phyloP scores from a whole-genome alignment of 768 basidiomycete species.

The Serendipita indica region DNA sequence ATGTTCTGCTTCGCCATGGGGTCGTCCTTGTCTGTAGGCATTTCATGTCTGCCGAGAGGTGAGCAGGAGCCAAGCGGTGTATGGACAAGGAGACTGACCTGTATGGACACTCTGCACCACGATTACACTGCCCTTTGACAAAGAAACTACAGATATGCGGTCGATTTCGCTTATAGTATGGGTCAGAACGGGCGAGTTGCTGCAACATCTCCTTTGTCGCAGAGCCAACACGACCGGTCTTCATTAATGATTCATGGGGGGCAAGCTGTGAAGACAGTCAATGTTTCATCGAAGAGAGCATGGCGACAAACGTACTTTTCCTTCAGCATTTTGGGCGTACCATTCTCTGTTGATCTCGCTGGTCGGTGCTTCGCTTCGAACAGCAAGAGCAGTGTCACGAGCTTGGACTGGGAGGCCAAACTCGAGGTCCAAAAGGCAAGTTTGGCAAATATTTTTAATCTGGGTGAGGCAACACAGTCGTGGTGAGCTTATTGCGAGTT shows the following conservation, averaged over 20 bases:
- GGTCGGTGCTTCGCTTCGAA: slow-evolving; percentile 77
- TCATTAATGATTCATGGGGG: slow-evolving; percentile 49
- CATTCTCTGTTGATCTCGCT: slow-evolving; percentile 97
- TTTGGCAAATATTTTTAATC: slow-evolving; percentile 93
- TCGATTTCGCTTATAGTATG: slow-evolving; percentile 92
- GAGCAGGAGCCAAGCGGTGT: neutral
- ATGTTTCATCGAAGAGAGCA: neutral
- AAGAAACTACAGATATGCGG: slow-evolving; percentile 94
- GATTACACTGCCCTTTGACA: slow-evolving; percentile 84
- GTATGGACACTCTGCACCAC: slow-evolving; percentile 88
- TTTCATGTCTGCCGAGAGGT: slow-evolving; percentile 55
- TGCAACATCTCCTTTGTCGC: slow-evolving; percentile 97
- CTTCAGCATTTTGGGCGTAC: slow-evolving; percentile 83
- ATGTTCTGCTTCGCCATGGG: slow-evolving; percentile 79
- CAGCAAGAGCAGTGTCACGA: slow-evolving; percentile 81
- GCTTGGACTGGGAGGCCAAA: slow-evolving; percentile 95
- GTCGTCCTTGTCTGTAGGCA: slow-evolving; percentile 61
- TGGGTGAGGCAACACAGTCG: neutral
- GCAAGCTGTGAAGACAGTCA: slow-evolving; percentile 36
- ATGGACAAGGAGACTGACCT: slow-evolving; percentile 27
- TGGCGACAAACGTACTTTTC: slow-evolving; percentile 38
- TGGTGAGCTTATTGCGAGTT: slow-evolving; percentile 12
- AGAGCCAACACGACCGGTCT: slow-evolving; percentile 45
- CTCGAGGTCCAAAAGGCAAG: slow-evolving; percentile 90
- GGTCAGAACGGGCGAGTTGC: slow-evolving; percentile 84